Evolutionary conservation across 2,329 filamentous ascomycete species (phyloP), one percentile per base, ranked within the genome.

Genomic region (Metarhizium rileyi): DNA sequence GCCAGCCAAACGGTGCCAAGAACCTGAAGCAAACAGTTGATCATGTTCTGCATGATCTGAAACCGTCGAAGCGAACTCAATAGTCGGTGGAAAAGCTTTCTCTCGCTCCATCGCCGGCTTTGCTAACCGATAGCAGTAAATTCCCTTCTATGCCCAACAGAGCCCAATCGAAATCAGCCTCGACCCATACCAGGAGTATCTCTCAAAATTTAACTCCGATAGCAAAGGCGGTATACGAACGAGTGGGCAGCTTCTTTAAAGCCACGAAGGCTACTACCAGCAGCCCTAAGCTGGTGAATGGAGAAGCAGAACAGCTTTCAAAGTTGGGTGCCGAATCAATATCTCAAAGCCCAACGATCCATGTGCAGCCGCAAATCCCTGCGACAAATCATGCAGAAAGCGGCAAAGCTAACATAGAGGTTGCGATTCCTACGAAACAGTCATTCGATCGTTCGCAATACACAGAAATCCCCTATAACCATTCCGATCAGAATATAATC

Each of bases 11-110:
- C 41, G 74, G 75, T 27, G 83, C 86, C 20, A 78, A 79, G 61
- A 78, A 81, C 55, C 71, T 90, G 44, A 83, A 87, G 57, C 81
- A 84, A 57, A 84, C 83, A 10, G 74, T 90, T 43, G 77, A 85
- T 57, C 83, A 91, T 63, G 73, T 96, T 27, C 79, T 87, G 50
- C 81, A 83, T 54, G 76, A 95, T 38, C 67, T 96, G 50, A 81
- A 83, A 60, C 77, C 82, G 2, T 78, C 83, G n/a, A 82, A 83
- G 53, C 71, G 86, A 54, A 84, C 85, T 9, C 71, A 84, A 59
- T 87, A 80, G 84, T 87, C 68, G 63, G 73, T 60, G 47, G 35
- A 33, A 12, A 14, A 22, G 9, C 23, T 26, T 25, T 5, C 26
- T 7, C 30, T 38, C 25, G 23, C 23, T 10, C 22, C 33, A n/a